phyloP scores from a whole-genome alignment of 805 yeast genomes.

The Starmerella sirachaensis region DNA sequence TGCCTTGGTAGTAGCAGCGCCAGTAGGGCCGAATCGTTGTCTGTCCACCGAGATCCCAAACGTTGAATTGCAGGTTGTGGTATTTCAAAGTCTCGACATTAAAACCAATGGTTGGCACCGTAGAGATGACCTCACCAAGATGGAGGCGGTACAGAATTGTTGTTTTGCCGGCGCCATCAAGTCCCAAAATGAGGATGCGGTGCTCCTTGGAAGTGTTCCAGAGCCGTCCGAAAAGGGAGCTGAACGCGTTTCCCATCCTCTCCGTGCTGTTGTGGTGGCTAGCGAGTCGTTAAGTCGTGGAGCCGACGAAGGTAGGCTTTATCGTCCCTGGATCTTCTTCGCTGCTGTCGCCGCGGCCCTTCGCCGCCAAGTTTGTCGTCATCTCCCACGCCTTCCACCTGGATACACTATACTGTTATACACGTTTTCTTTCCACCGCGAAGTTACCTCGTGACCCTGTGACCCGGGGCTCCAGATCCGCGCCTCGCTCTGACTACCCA shows the following conservation, averaged over 20 bases:
- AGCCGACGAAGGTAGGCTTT: no score
- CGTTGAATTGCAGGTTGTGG: constrained; percentile 79
- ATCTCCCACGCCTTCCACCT: no score
- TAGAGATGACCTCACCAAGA: constrained; percentile 69
- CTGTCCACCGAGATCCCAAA: constrained; percentile 98
- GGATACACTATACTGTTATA: no score
- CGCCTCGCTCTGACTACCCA: no score
- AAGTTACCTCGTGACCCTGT: no score
- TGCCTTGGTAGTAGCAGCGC: constrained; percentile 84
- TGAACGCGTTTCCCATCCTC: constrained; percentile 66
- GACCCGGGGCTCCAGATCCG: no score
- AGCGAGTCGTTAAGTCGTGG: no score
- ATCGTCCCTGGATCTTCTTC: no score
- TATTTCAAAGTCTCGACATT: constrained; percentile 86
- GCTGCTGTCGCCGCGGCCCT: no score
- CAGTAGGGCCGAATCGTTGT: constrained; percentile 92
- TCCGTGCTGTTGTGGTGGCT: no score
- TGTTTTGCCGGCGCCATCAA: constrained; percentile 97
- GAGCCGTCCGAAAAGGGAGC: constrained; percentile 69
- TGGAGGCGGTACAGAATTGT: constrained; percentile 85
- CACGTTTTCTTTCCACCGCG: no score
- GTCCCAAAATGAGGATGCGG: constrained; percentile 76
- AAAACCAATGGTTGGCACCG: constrained; percentile 80
- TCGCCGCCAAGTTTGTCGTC: no score
- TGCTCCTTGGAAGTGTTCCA: constrained; percentile 90